Evolutionary conservation across 768 basidiomycete genomes (phyloP).

Genomic region (Phaeotremella skinneri): DNA sequence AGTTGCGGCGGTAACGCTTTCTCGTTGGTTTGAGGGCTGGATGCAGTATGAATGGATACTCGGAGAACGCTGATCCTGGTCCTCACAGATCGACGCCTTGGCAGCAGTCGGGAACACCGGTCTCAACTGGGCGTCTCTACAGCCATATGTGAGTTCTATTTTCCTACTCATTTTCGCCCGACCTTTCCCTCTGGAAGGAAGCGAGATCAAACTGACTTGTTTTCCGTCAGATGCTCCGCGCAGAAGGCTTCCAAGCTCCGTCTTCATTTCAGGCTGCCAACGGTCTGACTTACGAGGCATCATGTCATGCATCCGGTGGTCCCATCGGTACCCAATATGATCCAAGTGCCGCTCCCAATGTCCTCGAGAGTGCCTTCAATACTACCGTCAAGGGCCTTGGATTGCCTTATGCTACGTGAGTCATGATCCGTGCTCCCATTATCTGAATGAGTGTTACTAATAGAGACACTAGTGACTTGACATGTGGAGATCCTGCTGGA

Average conservation of each 20-base stretch:
- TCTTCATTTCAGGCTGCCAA: constrained; percentile 15
- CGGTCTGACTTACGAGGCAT: constrained; percentile 28
- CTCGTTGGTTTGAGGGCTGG: no score
- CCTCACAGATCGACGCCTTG: constrained; percentile 36
- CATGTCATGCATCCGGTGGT: constrained; percentile 36
- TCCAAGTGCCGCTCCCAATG: constrained; percentile 24
- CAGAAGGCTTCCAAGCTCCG: constrained; percentile 38
- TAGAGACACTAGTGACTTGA: constrained; percentile 22
- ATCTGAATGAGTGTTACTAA: not conserved
- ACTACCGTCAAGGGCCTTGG: constrained; percentile 28
- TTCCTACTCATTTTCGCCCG: not conserved
- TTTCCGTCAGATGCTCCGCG: constrained; percentile 29
- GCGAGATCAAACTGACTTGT: not conserved
- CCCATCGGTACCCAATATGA: constrained; percentile 42
- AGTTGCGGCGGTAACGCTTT: no score
- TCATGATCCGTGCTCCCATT: not conserved
- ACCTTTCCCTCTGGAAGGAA: not conserved
- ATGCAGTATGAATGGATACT: no score
- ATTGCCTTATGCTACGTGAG: constrained; percentile 27
- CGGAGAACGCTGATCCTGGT: no score
- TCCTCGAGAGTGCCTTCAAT: constrained; percentile 37
- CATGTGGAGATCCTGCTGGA: constrained; percentile 41
- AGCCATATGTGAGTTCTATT: constrained; percentile 28
- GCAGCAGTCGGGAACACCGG: constrained; percentile 37
- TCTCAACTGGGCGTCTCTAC: constrained; percentile 35